These are phyloP conservation scores for Straminergon stramineum DNA, from an alignment of 225 moss, liverwort and hornwort species.

Conservation along the genomic window DNA sequence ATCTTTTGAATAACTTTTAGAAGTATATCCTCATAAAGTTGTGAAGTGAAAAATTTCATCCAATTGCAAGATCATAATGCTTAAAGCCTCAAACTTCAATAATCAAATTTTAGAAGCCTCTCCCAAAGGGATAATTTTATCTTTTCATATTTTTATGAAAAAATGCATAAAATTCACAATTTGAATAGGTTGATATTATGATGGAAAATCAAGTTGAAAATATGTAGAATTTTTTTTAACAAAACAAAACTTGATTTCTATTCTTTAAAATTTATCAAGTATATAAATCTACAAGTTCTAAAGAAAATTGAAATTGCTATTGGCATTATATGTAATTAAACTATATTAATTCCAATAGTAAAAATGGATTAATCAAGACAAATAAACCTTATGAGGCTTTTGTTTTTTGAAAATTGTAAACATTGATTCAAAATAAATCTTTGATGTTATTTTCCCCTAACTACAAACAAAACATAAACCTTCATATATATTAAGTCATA, in stretches of 20 bases:
- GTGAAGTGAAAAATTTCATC: background rate
- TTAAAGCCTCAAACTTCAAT: too few species aligned
- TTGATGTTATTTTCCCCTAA: background rate
- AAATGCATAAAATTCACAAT: background rate
- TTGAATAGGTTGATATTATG: background rate
- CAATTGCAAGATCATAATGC: background rate
- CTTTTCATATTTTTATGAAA: background rate
- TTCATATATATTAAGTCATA: background rate
- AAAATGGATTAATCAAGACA: background rate
- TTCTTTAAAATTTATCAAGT: background rate
- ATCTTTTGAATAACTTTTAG: background rate
- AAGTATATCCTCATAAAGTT: background rate
- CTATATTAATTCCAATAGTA: background rate
- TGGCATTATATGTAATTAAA: background rate
- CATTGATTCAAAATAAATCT: background rate
- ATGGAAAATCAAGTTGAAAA: background rate
- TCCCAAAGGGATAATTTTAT: rapidly evolving
- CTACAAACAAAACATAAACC: background rate
- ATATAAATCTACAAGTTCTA: background rate
- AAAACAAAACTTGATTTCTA: background rate
- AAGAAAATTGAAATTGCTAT: background rate
- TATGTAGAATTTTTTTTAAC: rapidly evolving
- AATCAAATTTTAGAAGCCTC: background rate
- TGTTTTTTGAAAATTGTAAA: background rate
- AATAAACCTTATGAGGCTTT: background rate